These are phyloP conservation scores for Neospora caninum DNA, from an alignment of 169 alveolate genomes.

Conservation along the genomic window DNA sequence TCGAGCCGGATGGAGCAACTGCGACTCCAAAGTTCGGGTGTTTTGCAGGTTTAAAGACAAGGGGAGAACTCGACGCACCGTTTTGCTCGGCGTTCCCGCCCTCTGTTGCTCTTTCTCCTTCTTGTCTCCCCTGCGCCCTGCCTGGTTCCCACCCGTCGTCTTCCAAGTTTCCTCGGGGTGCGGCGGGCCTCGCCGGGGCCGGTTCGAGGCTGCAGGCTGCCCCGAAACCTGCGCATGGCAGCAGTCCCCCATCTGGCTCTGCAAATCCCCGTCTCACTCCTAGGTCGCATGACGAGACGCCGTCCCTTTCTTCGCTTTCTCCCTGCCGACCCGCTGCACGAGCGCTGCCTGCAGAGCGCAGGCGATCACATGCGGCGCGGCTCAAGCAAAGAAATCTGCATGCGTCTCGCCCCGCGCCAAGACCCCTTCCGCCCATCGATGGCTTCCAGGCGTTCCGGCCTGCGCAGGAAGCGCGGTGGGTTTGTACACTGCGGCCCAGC, in stretches of 20 bases:
- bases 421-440: constrained; percentile 13
- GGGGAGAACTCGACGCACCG: neutral
- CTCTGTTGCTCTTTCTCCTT: neutral
- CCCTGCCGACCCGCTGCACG: neutral
- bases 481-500: constrained; percentile 18
- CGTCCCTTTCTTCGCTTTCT: neutral
- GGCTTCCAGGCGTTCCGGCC: constrained; percentile 34
- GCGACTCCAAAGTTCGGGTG: neutral
- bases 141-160: too few species aligned
- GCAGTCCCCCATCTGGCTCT: too few species aligned
- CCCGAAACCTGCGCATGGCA: too few species aligned
- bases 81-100: neutral
- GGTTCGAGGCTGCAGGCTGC: too few species aligned
- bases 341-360: neutral
- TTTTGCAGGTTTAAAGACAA: neutral
- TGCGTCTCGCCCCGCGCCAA: neutral
- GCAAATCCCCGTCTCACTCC: too few species aligned
- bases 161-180: too few species aligned
- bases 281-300: neutral
- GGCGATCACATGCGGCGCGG: neutral
- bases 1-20: neutral
- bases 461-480: constrained; percentile 16
- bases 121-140: neutral
- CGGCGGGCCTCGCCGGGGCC: too few species aligned
- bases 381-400: constrained; percentile 3